Evolutionary conservation across 2,329 filamentous ascomycete genomes (phyloP), one percentile per base, ranked within the genome.

Genomic region (Xylariaceae sp.): DNA sequence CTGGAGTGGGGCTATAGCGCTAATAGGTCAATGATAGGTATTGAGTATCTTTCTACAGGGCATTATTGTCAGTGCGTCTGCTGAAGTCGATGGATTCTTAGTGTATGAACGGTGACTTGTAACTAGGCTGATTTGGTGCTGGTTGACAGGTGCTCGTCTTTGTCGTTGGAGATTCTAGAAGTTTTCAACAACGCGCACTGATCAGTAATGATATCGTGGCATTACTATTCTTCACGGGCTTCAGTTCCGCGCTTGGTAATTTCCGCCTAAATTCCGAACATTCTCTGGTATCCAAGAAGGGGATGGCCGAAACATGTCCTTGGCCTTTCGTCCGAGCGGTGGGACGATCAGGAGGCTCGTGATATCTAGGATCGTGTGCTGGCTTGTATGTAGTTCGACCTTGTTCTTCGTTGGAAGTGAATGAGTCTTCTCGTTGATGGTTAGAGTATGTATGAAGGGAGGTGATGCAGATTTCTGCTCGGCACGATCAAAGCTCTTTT

Each of bases 271-370:
- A 26, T 7, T 31, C 28, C 45, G 44, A 39, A 36, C 26, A 17
- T 19, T 21, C 29, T 48, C 37, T 36, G 39, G 28, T 34, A 26
- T 21, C 39, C 26, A 37, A 33, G 46, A 37, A 41, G 23, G 28
- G 29, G 16, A 54, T 59, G 29, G 52, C 46, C 52, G 51, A 59
- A 50, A 53, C 54, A 6, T 26, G 39, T 29, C 29, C 39, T 46
- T 49, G 19, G 26, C 33, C 46, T 31, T 40, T 46, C 36, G 40
- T 41, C 56, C 56, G 56, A 56, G 52, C 40, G 29, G 23, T 54
- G 39, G 17, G 51, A 47, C 46, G 46, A 59, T 59, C 51, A 59
- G 56, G 56, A 50, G 56, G 26, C 39, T 37, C 34, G 33, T 46
- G 19, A 33, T 41, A 29, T 24, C 36, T 14, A 36, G 37, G 31